phyloP scores from a whole-genome alignment of 164 flowering plant species.

The Taxillus chinensis region DNA sequence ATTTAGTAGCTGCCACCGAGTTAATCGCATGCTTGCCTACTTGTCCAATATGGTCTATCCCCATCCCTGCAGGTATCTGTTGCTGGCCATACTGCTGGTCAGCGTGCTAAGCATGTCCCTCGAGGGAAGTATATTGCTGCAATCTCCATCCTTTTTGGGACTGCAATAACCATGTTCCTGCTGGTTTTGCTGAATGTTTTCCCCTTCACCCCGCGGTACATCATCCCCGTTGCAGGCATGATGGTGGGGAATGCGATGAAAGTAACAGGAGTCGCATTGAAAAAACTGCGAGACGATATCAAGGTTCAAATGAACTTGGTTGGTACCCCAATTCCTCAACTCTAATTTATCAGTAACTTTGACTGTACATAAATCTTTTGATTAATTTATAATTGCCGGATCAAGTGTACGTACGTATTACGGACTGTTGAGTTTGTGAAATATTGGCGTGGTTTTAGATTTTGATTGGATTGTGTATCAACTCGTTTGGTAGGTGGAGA shows the following conservation, averaged over 20 bases:
- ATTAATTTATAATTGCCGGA: too few species aligned
- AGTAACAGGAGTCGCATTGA: slow-evolving; percentile 92
- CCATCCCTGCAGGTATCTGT: slow-evolving; percentile 45
- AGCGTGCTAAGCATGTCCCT: slow-evolving; percentile 89
- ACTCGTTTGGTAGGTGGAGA: slow-evolving; percentile 56
- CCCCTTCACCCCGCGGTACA: slow-evolving; percentile 90
- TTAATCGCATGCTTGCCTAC: neutral
- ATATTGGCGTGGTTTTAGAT: neutral
- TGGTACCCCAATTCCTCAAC: slow-evolving; percentile 6
- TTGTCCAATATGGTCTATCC: neutral
- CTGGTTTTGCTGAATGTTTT: slow-evolving; percentile 66
- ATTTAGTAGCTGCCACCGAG: neutral
- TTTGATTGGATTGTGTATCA: neutral
- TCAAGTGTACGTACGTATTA: too few species aligned
- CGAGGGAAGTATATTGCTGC: slow-evolving; percentile 75
- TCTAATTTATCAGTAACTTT: neutral
- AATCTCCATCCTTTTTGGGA: slow-evolving; percentile 69
- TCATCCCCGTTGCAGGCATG: slow-evolving; percentile 90
- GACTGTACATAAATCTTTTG: too few species aligned
- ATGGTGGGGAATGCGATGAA: slow-evolving; percentile 98
- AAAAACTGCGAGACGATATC: slow-evolving; percentile 78
- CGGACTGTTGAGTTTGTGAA: too few species aligned
- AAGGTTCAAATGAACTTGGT: slow-evolving; percentile 67
- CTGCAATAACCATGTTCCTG: slow-evolving; percentile 64
- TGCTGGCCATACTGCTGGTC: slow-evolving; percentile 93